Evolutionary conservation across 441 rosid species (phyloP).

Genomic region (Breynia disticha): DNA sequence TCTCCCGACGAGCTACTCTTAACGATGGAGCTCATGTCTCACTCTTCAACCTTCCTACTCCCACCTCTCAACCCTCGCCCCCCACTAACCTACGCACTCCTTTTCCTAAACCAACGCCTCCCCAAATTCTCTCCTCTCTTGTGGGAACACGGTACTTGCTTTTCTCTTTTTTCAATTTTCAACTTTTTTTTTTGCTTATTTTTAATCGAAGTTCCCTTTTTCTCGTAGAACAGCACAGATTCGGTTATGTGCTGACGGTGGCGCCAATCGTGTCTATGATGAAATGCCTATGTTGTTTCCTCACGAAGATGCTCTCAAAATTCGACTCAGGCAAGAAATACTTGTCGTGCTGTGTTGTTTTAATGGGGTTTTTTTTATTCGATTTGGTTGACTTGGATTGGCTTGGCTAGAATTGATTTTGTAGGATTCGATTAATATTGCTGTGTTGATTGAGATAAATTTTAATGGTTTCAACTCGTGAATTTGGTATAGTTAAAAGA

Average conservation of each 20-base stretch:
- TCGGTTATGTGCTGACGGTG: conserved; percentile 91
- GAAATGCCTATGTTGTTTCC: conserved; percentile 78
- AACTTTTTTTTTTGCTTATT: neutral
- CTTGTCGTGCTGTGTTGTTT: neutral
- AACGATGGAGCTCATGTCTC: conserved; percentile 57
- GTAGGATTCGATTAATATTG: too few species aligned
- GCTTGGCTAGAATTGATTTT: too few species aligned
- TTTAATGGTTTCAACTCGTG: too few species aligned
- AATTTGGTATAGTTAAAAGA: too few species aligned
- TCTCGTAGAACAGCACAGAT: conserved; percentile 60
- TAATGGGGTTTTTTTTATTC: neutral
- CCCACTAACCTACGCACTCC: conserved; percentile 42
- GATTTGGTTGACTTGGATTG: too few species aligned
- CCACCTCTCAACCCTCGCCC: conserved; percentile 27
- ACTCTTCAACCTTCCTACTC: conserved; percentile 70
- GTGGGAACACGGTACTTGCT: conserved; percentile 65
- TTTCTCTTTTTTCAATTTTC: neutral
- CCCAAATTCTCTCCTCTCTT: conserved; percentile 75
- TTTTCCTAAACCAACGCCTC: conserved; percentile 65
- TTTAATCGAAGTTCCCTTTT: conserved; percentile 8
- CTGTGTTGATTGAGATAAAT: too few species aligned
- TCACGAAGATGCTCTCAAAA: conserved; percentile 34
- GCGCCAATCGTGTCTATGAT: conserved; percentile 88
- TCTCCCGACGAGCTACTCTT: neutral
- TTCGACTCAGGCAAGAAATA: conserved; percentile 40